These are phyloP conservation scores for Aspergillus quadrilineatus DNA, from an alignment of 2,329 filamentous ascomycete genomes.

Conservation along the genomic window DNA sequence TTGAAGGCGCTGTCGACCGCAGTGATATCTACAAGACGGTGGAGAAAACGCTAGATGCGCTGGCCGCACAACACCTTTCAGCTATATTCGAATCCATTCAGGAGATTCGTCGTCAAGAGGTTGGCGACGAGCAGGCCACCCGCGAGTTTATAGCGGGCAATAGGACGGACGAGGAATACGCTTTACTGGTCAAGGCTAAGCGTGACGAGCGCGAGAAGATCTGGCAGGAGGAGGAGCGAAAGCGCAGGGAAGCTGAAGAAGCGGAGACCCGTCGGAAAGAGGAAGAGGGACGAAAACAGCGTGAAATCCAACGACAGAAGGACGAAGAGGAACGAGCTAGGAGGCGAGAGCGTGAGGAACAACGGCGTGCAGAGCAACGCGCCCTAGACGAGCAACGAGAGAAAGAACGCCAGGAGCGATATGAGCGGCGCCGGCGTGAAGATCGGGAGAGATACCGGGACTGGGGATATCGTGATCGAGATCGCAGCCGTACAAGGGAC, in stretches of 20 bases:
- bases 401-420: slow-evolving; percentile 50
- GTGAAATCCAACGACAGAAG: slow-evolving; percentile 45
- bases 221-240: slow-evolving; percentile 51
- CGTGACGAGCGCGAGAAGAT: slow-evolving; percentile 52
- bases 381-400: slow-evolving; percentile 54
- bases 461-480: slow-evolving; percentile 34
- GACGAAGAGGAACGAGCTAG: slow-evolving; percentile 49
- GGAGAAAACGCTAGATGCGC: slow-evolving; percentile 53
- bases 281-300: slow-evolving; percentile 44
- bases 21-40: slow-evolving; percentile 62
- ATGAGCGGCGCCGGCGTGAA: slow-evolving; percentile 44
- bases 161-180: slow-evolving; percentile 63
- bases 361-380: slow-evolving; percentile 52
- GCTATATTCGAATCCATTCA: slow-evolving; percentile 56
- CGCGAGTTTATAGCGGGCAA: slow-evolving; percentile 56
- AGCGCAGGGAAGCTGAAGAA: slow-evolving; percentile 53
- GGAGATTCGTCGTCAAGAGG: slow-evolving; percentile 57
- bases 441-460: slow-evolving; percentile 49
- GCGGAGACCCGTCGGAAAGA: slow-evolving; percentile 41
- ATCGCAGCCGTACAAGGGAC: slow-evolving; percentile 39
- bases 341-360: slow-evolving; percentile 52
- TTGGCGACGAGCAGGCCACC: slow-evolving; percentile 57
- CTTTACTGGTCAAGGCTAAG: slow-evolving; percentile 52
- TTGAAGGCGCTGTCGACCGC: slow-evolving; percentile 64
- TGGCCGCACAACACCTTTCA: slow-evolving; percentile 56